Percentiles rank a stretch among this genome's conserved stretches.
Evolutionary conservation across 75 land plant species (phyloP).

Genomic region (Azolla pinnata): DNA sequence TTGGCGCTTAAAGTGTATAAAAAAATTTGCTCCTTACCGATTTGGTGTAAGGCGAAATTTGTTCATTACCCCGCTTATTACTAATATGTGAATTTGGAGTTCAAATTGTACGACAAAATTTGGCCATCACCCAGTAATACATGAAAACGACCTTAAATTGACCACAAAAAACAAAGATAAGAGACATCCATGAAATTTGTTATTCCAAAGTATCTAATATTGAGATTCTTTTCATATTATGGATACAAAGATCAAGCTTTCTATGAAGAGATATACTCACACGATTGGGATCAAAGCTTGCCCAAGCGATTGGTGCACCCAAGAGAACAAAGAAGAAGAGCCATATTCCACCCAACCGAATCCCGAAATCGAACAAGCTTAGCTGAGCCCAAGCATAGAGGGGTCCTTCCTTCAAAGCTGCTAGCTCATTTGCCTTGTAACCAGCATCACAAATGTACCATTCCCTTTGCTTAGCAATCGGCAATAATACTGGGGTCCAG

Average conservation of each 20-base stretch:
- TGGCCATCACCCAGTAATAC: no score
- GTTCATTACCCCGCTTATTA: no score
- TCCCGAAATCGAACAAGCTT: slow-evolving; percentile 39
- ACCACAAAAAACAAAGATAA: no score
- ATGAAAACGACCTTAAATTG: no score
- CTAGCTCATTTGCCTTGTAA: slow-evolving; percentile 71
- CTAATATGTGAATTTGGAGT: no score
- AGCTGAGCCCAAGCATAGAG: slow-evolving; percentile 83
- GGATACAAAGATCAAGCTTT: not conserved
- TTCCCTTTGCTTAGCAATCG: not conserved
- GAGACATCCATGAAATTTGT: no score
- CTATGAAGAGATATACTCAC: slow-evolving; percentile 15
- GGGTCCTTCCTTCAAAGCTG: slow-evolving; percentile 61
- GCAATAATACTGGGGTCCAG: not conserved
- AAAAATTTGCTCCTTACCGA: no score
- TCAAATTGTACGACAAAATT: no score
- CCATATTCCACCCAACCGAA: slow-evolving; percentile 71
- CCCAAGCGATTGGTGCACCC: slow-evolving; percentile 75
- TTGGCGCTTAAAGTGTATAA: no score
- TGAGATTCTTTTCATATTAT: not conserved
- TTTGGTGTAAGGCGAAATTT: no score
- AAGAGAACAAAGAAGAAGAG: slow-evolving; percentile 52
- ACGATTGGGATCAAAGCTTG: slow-evolving; percentile 73
- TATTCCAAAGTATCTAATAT: not conserved
- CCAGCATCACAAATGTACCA: not conserved